Evolutionary conservation across 2,329 filamentous ascomycete genomes (phyloP).

Genomic region (Hypocreales sp.): DNA sequence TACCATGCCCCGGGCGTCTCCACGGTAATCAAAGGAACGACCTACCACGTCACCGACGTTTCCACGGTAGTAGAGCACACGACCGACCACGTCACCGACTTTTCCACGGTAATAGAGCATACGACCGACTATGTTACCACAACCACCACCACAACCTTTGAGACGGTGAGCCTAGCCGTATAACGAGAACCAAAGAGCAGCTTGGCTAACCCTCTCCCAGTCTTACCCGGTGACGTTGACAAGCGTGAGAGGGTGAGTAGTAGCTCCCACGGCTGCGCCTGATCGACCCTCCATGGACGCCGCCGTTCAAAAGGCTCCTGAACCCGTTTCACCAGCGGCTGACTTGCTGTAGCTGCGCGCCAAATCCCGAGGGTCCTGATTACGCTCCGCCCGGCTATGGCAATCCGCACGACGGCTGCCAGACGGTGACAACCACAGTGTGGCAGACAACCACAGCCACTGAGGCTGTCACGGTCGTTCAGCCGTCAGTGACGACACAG

Average conservation of each 20-base stretch:
- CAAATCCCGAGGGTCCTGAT: no score
- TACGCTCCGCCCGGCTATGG: neutral
- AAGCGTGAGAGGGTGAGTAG: constrained; percentile 4
- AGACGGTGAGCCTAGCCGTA: constrained; percentile 3
- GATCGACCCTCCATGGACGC: no score
- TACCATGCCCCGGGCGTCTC: no score
- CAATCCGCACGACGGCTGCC: constrained; percentile 2
- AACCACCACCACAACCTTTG: constrained; percentile 5
- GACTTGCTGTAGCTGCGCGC: constrained; percentile 2
- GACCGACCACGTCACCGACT: no score
- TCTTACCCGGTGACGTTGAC: constrained; percentile 10
- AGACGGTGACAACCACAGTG: constrained; percentile 7
- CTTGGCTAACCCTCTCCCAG: constrained; percentile 4
- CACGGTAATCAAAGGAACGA: no score
- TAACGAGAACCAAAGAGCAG: no score
- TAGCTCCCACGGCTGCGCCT: no score
- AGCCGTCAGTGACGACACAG: constrained; percentile 4
- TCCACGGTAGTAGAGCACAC: no score
- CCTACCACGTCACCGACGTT: no score
- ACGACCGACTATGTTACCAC: constrained; percentile 7
- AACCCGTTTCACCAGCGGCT: neutral
- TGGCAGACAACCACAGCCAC: constrained; percentile 9
- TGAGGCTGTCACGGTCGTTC: constrained; percentile 3
- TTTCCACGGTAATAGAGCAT: constrained; percentile 7
- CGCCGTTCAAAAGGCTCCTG: no score